Percentiles rank a stretch among this genome's conserved stretches.
Evolutionary conservation across 169 alveolate species (phyloP).

Genomic region (Plasmodium reichenowi): DNA sequence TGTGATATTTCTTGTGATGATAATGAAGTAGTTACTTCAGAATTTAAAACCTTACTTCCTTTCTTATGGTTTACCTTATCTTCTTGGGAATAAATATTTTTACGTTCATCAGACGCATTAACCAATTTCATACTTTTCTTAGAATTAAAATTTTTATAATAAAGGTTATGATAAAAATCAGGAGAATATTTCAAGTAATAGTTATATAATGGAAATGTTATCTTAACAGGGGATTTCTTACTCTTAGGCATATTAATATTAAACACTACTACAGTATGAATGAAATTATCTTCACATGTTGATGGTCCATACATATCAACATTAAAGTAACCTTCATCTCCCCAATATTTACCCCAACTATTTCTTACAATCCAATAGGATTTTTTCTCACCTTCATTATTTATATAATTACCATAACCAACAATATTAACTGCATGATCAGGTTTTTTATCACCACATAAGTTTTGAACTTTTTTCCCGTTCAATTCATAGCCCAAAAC

Average conservation of each 20-base stretch:
- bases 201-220: not conserved
- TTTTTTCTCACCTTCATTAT: constrained; percentile 34
- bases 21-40: too few relatives aligned
- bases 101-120: not conserved
- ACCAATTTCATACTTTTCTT: too few relatives aligned
- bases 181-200: constrained; percentile 18
- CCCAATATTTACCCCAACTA: constrained; percentile 78
- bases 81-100: not conserved
- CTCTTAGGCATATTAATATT: constrained; percentile 21
- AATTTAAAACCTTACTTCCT: too few relatives aligned
- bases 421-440: constrained; percentile 76
- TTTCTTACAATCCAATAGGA: constrained; percentile 69
- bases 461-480: constrained; percentile 57
- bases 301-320: constrained; percentile 73
- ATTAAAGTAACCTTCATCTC: constrained; percentile 71
- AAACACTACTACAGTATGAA: constrained; percentile 34
- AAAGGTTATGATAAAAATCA: constrained; percentile 6
- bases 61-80: not conserved
- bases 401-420: constrained; percentile 78
- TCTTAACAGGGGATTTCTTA: not conserved
- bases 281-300: constrained; percentile 30
- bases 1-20: too few relatives aligned
- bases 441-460: constrained; percentile 66
- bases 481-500: constrained; percentile 69
- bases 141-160: constrained; percentile 3